Evolutionary conservation across 139 green algal species (phyloP).

Genomic region (Asterochloris erici): DNA sequence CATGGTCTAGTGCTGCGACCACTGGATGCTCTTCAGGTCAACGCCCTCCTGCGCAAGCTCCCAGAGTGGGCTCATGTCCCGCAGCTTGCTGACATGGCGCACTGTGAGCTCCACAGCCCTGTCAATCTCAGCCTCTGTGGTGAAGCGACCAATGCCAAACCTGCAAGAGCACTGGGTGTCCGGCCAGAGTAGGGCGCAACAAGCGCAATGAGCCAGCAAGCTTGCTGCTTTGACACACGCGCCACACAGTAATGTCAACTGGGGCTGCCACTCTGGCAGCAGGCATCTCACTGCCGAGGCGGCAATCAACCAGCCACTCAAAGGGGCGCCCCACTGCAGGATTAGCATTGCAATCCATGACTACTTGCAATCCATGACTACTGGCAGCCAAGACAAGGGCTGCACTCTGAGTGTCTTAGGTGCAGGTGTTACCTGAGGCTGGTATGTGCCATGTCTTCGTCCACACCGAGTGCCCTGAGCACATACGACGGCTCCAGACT

Average conservation of each 20-base stretch:
- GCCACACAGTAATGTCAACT: too few relatives aligned
- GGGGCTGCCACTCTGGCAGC: too few relatives aligned
- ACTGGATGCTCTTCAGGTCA: constrained; percentile 96
- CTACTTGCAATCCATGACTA: not conserved
- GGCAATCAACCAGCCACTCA: not conserved
- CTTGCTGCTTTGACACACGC: not conserved
- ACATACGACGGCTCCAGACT: constrained; percentile 96
- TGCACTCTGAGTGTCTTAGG: too few relatives aligned
- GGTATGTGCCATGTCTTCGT: constrained; percentile 98
- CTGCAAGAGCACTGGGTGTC: constrained; percentile 27
- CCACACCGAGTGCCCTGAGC: constrained; percentile 92
- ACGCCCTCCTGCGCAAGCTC: constrained; percentile 97
- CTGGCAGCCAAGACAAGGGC: too few relatives aligned
- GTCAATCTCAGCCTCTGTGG: constrained; percentile 90
- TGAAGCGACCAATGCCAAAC: constrained; percentile 95
- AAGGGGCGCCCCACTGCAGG: not conserved
- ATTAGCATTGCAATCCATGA: not conserved
- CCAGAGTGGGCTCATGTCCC: constrained; percentile 96
- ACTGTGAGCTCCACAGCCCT: constrained; percentile 78
- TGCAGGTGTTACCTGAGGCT: constrained; percentile 37
- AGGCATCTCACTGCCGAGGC: too few relatives aligned
- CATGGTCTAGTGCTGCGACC: constrained; percentile 80
- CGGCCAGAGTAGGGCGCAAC: not conserved
- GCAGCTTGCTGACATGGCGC: constrained; percentile 90
- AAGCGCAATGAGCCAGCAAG: not conserved